A percentile compares a stretch with the other conserved stretches of the same genome.
phyloP scores from a whole-genome alignment of 768 basidiomycete genomes.

The Trametes coccinea region DNA sequence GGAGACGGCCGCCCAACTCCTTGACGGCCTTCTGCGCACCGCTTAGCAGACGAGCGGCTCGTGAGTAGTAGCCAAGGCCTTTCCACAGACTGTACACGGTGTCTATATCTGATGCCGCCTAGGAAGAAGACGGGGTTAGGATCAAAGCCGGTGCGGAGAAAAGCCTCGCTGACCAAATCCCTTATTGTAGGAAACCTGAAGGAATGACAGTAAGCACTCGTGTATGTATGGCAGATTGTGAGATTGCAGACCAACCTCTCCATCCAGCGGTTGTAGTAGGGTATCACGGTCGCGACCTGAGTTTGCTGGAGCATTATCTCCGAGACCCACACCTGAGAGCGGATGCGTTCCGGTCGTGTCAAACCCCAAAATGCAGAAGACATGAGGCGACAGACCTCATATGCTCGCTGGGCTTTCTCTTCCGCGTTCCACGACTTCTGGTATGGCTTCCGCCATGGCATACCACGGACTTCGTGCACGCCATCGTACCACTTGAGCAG shows the following conservation, averaged over 20 bases:
- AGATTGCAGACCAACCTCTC: conserved; percentile 49
- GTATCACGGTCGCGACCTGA: conserved; percentile 90
- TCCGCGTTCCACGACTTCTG: conserved; percentile 52
- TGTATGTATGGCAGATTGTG: background rate
- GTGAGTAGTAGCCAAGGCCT: conserved; percentile 88
- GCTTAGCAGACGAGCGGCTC: conserved; percentile 76
- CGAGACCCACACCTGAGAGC: conserved; percentile 75
- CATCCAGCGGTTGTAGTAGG: conserved; percentile 92
- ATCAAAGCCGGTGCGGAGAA: conserved; percentile 20
- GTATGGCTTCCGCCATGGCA: conserved; percentile 90
- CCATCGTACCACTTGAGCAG: conserved; percentile 71
- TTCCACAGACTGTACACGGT: conserved; percentile 90
- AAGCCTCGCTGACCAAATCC: conserved; percentile 55
- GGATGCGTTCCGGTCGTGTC: background rate
- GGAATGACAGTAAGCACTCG: background rate
- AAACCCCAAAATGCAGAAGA: background rate
- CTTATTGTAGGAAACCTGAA: conserved; percentile 78
- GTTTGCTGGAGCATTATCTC: conserved; percentile 98
- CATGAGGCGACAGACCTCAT: conserved; percentile 63
- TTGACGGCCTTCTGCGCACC: conserved; percentile 81
- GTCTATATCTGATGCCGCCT: conserved; percentile 75
- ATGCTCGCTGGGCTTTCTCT: conserved; percentile 81
- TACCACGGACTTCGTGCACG: conserved; percentile 67
- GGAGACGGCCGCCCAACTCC: conserved; percentile 68
- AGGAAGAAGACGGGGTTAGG: conserved; percentile 5